Evolutionary conservation across 768 basidiomycete genomes (phyloP), one percentile per base, ranked within the genome.

Genomic region (Tremella mesenterica): DNA sequence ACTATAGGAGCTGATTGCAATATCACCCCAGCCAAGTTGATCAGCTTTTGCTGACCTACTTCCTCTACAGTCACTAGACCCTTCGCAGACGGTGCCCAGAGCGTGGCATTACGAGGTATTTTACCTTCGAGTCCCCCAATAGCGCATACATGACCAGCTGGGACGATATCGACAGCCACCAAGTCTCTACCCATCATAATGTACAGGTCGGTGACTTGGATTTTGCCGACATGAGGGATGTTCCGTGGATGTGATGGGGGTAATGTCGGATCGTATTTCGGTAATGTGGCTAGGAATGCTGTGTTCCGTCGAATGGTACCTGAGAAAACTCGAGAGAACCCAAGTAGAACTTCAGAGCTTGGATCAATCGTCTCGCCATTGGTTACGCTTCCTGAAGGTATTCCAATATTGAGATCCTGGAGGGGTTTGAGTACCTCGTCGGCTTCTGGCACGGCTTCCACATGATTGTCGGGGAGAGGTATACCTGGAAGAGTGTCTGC

Each of bases 151-250:
- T 93, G 92, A 7, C 95, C 95, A 1, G 95, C 91, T 27, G 80
- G 80, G 1, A 97, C 91, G 55, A 77, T 78, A 20, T 86, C 78
- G 2, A 93, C 88, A 0, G 84, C 78, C 0, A 88, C 83, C n/a
- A 99, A 78, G 67, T 96, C 92, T 38, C 88, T 77, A 2, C 95
- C 95, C 95, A 99, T 97, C 89, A 99, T 96, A 45, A 86, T 81
- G 73, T 96, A 99, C 48, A 99, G 73, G 5, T 82, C 83, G 53
- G 83, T 80, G 13, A 92, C 81, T n/a, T 76, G 77, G 21, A 83
- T 78, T 8, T 76, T 74, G 3, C 63, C 68, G 38, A 91, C 61
- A 64, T 85, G 80, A 56, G 80, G 81, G 13, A 71, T 74, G 73
- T 97, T 97, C 28, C 73, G 67, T 6, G 83, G 80, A 63, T 91